Conservation (phyloP, 176 grass and related monocot genomes). For the Lolium rigidum region DNA sequence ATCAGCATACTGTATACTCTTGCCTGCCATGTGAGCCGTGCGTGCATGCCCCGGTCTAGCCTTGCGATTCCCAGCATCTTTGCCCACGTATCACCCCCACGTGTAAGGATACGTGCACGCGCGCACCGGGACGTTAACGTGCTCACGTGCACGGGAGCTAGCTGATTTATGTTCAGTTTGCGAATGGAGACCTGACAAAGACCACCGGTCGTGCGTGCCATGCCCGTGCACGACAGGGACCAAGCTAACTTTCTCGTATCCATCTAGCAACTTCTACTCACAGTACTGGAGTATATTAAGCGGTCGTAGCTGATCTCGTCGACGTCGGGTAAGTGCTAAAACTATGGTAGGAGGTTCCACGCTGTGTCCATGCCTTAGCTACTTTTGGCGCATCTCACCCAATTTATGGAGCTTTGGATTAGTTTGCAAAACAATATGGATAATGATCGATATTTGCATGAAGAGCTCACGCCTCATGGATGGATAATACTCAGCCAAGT, state of each 20-base stretch:
- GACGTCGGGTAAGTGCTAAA: not conserved
- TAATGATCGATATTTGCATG: too few relatives aligned
- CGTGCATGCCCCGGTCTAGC: not conserved
- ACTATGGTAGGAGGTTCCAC: not conserved
- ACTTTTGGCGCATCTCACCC: too few relatives aligned
- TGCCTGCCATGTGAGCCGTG: constrained; percentile 43
- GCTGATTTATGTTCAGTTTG: not conserved
- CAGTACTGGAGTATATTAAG: not conserved
- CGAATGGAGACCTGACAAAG: constrained; percentile 7
- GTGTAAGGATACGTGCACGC: not conserved
- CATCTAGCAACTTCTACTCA: not conserved
- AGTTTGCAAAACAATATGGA: too few relatives aligned
- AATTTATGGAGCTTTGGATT: too few relatives aligned
- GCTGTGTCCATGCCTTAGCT: not conserved
- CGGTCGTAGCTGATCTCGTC: not conserved
- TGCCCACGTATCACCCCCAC: constrained; percentile 5
- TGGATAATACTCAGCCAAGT: too few relatives aligned
- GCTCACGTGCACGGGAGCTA: not conserved
- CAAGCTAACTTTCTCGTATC: not conserved
- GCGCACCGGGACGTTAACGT: not conserved
- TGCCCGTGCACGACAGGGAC: not conserved
- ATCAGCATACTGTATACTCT: not conserved
- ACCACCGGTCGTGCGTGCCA: constrained; percentile 9
- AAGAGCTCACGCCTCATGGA: too few relatives aligned
- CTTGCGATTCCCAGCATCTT: not conserved